phyloP scores from a whole-genome alignment of 2,329 filamentous ascomycete species.

The Aureobasidium vineae region DNA sequence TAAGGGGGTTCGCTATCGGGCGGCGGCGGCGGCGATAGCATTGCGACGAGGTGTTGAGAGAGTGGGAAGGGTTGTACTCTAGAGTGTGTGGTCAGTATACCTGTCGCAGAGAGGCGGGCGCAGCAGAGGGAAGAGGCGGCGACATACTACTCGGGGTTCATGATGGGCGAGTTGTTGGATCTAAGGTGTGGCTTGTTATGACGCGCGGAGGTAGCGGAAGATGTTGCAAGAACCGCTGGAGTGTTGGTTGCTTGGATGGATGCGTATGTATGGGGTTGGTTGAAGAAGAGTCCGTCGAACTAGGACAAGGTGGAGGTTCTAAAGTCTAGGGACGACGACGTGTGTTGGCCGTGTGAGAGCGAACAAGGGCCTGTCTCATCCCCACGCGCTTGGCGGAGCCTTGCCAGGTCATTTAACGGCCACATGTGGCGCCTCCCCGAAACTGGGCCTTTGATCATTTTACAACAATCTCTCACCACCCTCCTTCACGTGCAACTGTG shows the following conservation, averaged over 20 bases:
- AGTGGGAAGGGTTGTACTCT: background rate
- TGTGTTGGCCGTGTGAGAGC: constrained; percentile 18
- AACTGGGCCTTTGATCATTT: background rate
- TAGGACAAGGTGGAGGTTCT: background rate
- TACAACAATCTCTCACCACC: background rate
- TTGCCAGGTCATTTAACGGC: constrained; percentile 20
- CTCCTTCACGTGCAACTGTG: constrained; percentile 3
- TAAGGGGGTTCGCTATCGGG: constrained; percentile 21
- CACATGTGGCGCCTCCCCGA: constrained; percentile 8
- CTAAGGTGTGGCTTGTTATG: constrained; percentile 21
- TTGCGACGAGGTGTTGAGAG: background rate
- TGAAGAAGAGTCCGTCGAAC: background rate
- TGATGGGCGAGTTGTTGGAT: constrained; percentile 51
- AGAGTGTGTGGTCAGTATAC: background rate
- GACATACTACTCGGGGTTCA: constrained; percentile 92
- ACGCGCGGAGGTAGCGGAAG: constrained; percentile 3
- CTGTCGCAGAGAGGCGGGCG: background rate
- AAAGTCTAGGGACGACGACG: constrained; percentile 13
- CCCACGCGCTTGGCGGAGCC: constrained; percentile 1
- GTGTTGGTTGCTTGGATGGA: constrained; percentile 1
- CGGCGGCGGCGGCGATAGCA: background rate
- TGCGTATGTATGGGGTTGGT: background rate
- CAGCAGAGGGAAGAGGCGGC: constrained; percentile 30
- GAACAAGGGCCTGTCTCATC: constrained; percentile 17
- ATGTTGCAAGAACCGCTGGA: background rate